Percentiles rank a stretch among this genome's conserved stretches.
Conservation (phyloP, 2,329 filamentous ascomycete genomes). For the Talaromyces atroroseus region DNA sequence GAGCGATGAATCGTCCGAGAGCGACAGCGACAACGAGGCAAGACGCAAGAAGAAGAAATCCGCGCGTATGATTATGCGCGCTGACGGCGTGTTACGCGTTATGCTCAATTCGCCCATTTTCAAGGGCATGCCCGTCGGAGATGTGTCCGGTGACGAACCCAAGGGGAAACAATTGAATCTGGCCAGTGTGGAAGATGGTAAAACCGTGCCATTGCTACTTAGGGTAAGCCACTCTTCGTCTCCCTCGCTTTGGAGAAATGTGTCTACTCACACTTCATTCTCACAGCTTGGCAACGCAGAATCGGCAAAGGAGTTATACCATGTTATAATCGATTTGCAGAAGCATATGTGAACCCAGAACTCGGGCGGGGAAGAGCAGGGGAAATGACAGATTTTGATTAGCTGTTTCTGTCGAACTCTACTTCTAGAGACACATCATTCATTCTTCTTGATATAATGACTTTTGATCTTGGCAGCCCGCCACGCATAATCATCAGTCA, state of each 20-base stretch:
- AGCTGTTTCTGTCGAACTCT: too few species aligned
- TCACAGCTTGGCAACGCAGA: constrained; percentile 39
- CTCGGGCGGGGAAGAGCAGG: neutral
- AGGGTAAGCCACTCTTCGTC: constrained; percentile 45
- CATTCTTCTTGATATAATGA: too few species aligned
- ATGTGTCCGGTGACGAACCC: constrained; percentile 57
- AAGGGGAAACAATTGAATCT: constrained; percentile 66
- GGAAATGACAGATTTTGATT: too few species aligned
- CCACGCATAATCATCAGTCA: too few species aligned
- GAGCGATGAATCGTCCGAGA: constrained; percentile 39
- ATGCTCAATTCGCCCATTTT: constrained; percentile 80
- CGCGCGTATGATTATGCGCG: constrained; percentile 79
- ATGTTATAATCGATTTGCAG: constrained; percentile 38
- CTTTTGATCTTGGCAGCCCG: too few species aligned
- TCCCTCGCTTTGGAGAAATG: neutral
- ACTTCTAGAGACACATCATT: too few species aligned
- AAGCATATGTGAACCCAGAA: constrained; percentile 27
- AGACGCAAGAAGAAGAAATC: constrained; percentile 20
- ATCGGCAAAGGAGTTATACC: constrained; percentile 43
- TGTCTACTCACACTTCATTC: constrained; percentile 1
- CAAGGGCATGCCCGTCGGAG: constrained; percentile 71
- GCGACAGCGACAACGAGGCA: constrained; percentile 14
- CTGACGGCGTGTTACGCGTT: constrained; percentile 81
- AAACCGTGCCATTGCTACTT: constrained; percentile 49
- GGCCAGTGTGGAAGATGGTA: constrained; percentile 51